A percentile compares a stretch with the other conserved stretches of the same genome.
These are phyloP conservation scores for Penicillium glabrum DNA, from an alignment of 2,329 filamentous ascomycete genomes.

Conservation along the genomic window DNA sequence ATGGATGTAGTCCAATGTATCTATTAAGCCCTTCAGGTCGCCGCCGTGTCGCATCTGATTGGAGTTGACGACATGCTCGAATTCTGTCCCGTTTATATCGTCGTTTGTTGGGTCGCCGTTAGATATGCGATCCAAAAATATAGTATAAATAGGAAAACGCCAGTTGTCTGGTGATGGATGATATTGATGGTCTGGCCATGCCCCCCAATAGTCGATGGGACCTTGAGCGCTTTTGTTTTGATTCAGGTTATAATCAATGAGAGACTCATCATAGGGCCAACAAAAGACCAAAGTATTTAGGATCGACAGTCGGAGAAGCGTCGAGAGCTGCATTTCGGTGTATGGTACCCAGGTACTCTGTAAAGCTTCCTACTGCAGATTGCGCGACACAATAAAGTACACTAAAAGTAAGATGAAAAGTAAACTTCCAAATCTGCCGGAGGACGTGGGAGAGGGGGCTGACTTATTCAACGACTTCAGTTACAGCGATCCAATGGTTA, in stretches of 20 bases:
- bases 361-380: too few relatives aligned
- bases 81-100: slow-evolving; percentile 60
- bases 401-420: too few relatives aligned
- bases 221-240: slow-evolving; percentile 56
- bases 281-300: neutral
- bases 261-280: too few relatives aligned
- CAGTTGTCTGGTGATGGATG: slow-evolving; percentile 59
- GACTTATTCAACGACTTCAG: too few relatives aligned
- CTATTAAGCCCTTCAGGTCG: slow-evolving; percentile 57
- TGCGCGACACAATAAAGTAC: too few relatives aligned
- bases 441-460: too few relatives aligned
- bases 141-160: slow-evolving; percentile 65
- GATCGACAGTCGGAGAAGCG: too few relatives aligned
- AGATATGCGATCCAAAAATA: slow-evolving; percentile 64
- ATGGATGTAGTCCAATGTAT: slow-evolving; percentile 64
- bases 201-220: slow-evolving; percentile 59
- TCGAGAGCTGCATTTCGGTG: too few relatives aligned
- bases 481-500: too few relatives aligned
- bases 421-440: too few relatives aligned
- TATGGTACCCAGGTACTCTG: too few relatives aligned
- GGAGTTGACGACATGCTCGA: slow-evolving; percentile 60
- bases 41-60: slow-evolving; percentile 65
- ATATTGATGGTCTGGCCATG: slow-evolving; percentile 55
- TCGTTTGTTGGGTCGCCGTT: slow-evolving; percentile 66
- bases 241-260: slow-evolving; percentile 45